A percentile compares a stretch with the other conserved stretches of the same genome.
phyloP scores from a whole-genome alignment of 768 basidiomycete species.

The Pholiota microspora region DNA sequence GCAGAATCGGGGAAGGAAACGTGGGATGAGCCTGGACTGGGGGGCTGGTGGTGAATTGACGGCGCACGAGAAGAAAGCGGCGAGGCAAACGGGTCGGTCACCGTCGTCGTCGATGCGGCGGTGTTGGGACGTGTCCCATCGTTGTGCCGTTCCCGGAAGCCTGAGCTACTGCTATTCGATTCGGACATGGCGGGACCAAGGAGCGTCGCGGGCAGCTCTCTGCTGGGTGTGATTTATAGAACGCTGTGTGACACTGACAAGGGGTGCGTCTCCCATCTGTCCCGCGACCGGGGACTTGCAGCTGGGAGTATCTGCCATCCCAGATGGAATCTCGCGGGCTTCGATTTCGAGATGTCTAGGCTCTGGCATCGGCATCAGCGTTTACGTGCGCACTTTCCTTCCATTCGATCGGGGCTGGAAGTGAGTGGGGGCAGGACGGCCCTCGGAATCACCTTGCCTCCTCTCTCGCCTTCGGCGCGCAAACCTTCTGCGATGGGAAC shows the following conservation, averaged over 20 bases:
- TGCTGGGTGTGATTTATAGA: neutral
- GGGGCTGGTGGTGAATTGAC: slow-evolving; percentile 26
- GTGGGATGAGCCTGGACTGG: slow-evolving; percentile 20
- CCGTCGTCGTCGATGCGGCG: slow-evolving; percentile 4
- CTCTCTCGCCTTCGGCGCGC: slow-evolving; percentile 6
- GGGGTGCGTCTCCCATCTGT: neutral
- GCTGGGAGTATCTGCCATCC: too few relatives aligned
- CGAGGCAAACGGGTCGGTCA: slow-evolving; percentile 34
- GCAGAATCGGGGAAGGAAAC: slow-evolving; percentile 25
- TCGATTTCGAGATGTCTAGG: slow-evolving; percentile 10
- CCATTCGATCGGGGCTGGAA: slow-evolving; percentile 13
- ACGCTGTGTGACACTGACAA: neutral
- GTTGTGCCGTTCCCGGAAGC: slow-evolving; percentile 1
- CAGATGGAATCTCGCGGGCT: slow-evolving; percentile 10
- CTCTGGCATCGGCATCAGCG: slow-evolving; percentile 14
- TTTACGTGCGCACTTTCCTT: slow-evolving; percentile 17
- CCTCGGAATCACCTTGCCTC: slow-evolving; percentile 8
- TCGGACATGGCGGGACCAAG: slow-evolving; percentile 17
- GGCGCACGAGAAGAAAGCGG: slow-evolving; percentile 33
- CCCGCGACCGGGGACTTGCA: too few relatives aligned
- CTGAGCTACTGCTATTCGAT: slow-evolving; percentile 15
- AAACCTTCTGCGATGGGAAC: slow-evolving; percentile 14
- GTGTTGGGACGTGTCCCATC: slow-evolving; percentile 17
- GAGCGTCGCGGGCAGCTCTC: neutral
- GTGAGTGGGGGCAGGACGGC: slow-evolving; percentile 7